Evolutionary conservation across 768 basidiomycete species (phyloP), one percentile per base, ranked within the genome.

Genomic region (Boletus sp.): DNA sequence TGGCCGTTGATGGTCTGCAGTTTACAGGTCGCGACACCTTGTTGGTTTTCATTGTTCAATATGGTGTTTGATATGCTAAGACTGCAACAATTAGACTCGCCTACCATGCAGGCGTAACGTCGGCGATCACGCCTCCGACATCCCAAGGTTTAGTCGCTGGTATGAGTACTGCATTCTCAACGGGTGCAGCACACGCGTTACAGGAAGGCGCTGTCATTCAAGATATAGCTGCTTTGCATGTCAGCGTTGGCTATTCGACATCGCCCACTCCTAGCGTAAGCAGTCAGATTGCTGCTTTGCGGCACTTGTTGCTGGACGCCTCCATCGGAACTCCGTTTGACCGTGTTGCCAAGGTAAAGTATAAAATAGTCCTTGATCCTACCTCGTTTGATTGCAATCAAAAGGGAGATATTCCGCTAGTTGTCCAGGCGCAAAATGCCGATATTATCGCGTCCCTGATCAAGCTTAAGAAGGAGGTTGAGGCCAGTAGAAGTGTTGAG

Each of bases 371-470:
- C 23, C 14, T 33, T 47, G 35, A 25, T 53, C 29, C 25, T 47
- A 10, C 34, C 33, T 23, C 10, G 32, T 41, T 47, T 57, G 32
- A 50, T 37, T 25, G 5, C 33, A 13, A 40, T 44, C 11, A 38
- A 57, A 57, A 88, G 84, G 89, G 90, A 6, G 63, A 76, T 34
- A 76, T 93, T 21, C 86, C 90, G 4, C 74, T 97, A 6, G 87
- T 96, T 11, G 74, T 93, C 8, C 82, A 86, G 50, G 84, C 82
- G 2, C 75, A 87, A 58, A 91, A 77, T 61, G 92, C 90, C 5
- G 93, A 95, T 68, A 75, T 88, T 48, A 94, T 95, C 57, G 90
- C 88, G 1, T 83, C 87, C 1, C 70, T 95, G 33, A 75, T 95
- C 41, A 67, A 78, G 25, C 75, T 96, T 52, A 90, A 89, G 70